Evolutionary conservation across 345 rosid genomes (phyloP), one percentile per base, ranked within the genome.

Genomic region (Gossypioides kirkii): DNA sequence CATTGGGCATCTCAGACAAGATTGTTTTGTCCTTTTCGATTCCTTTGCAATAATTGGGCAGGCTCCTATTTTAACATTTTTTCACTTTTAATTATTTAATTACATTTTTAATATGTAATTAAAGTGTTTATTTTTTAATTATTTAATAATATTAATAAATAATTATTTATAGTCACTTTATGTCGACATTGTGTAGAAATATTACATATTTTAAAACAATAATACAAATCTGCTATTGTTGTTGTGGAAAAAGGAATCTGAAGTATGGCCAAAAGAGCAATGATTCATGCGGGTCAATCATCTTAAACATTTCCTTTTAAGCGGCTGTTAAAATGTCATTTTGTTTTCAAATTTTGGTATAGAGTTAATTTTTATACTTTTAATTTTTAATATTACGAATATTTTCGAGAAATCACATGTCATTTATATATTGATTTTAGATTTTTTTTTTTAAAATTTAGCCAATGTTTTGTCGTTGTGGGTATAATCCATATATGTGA

Each of bases 301-400:
- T 12, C 17, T 47, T 47, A 18, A 8, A 10, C 2, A 1, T 3
- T 13, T 8, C 20, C 13, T n/a, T 18, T 3, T 0, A 6, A 17
- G 1, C 0, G 1, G 10, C 1, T 8, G 59, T 18, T 54, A 18
- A 54, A 54, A 8, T 32, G 1, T 32, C 7, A n/a, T n/a, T n/a
- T n/a, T n/a, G n/a, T n/a, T n/a, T n/a, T n/a, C n/a, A n/a, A n/a
- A n/a, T n/a, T n/a, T n/a, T n/a, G n/a, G n/a, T n/a, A n/a, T n/a
- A n/a, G 38, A 32, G 4, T 32, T 32, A 32, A 6, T 32, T 32
- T 32, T 32, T 32, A 5, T 32, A 32, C 7, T 32, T 32, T 32
- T 0, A 32, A 32, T 5, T 32, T 0, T 0, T 5, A 5, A 1
- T 5, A 5, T 0, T 4, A 0, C 0, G n/a, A n/a, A n/a, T n/a